Evolutionary conservation across 371 early-diverging fungal species (phyloP).

Genomic region (Phascolomyces articulosus): DNA sequence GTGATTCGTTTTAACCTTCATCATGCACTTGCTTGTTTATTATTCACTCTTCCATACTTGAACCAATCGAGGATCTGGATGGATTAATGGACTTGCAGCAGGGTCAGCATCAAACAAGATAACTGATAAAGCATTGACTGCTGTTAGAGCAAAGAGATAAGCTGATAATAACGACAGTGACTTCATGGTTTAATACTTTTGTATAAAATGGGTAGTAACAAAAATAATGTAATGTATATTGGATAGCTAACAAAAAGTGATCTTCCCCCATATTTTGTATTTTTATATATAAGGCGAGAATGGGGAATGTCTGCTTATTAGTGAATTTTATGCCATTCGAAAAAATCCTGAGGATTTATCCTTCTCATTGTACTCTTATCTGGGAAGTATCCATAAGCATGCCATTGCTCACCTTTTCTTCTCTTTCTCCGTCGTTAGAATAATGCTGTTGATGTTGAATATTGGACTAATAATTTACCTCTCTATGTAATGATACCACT

Average conservation of each 20-base stretch:
- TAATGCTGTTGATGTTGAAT: neutral
- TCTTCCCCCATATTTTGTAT: neutral
- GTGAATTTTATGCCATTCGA: neutral
- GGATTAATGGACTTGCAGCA: slow-evolving; percentile 8
- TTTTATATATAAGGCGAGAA: neutral
- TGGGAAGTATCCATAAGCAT: no score
- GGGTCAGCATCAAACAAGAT: slow-evolving; percentile 10
- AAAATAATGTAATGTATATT: no score
- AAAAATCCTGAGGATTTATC: neutral
- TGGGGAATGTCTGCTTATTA: neutral
- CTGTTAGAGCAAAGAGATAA: neutral
- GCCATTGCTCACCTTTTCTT: no score
- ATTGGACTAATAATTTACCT: neutral
- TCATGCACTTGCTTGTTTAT: neutral
- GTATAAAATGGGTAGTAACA: neutral
- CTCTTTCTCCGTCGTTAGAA: no score
- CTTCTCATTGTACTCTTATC: neutral
- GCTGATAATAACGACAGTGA: neutral
- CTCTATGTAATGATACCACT: no score
- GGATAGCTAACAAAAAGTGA: no score
- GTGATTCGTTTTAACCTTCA: neutral
- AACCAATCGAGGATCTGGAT: slow-evolving; percentile 3
- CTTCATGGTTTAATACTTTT: neutral
- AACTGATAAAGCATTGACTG: neutral
- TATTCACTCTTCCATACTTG: slow-evolving; percentile 4